Conservation (phyloP, 2,329 filamentous ascomycete genomes). For the Fusarium chaquense region DNA sequence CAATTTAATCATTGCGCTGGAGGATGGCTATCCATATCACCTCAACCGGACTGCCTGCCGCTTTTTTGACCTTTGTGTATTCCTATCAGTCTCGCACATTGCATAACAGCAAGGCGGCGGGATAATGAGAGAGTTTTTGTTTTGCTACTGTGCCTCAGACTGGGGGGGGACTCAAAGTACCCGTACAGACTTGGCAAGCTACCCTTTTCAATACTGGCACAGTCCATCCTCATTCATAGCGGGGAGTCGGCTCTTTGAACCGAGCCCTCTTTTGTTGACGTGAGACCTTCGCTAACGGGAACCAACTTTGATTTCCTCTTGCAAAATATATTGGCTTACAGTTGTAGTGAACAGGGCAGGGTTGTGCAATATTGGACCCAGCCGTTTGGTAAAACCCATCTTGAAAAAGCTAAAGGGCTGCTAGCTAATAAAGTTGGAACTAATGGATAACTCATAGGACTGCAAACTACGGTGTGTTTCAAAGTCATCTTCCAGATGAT, state of each 20-base stretch:
- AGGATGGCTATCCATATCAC: background rate
- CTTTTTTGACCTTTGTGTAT: background rate
- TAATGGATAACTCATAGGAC: background rate
- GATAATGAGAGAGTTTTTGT: background rate
- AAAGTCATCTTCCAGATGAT: background rate
- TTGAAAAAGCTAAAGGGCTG: background rate
- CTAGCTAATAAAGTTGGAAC: conserved; percentile 6
- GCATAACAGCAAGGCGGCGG: background rate
- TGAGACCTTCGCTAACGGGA: conserved; percentile 4
- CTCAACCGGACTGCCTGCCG: background rate
- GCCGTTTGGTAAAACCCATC: conserved; percentile 23
- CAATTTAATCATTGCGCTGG: background rate
- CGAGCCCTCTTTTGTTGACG: conserved; percentile 26
- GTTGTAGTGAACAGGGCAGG: background rate
- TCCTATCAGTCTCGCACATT: conserved; percentile 1
- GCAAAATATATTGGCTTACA: background rate
- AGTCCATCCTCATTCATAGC: conserved; percentile 18
- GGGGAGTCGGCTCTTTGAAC: conserved; percentile 26
- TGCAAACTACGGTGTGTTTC: background rate
- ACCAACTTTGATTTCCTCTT: conserved; percentile 1
- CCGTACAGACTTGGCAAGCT: background rate
- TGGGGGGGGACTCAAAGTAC: conserved; percentile 8
- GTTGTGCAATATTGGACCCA: conserved; percentile 19
- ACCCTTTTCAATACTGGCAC: background rate
- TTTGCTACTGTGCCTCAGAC: conserved; percentile 1